phyloP scores from a whole-genome alignment of 257 asterid species.

The Lycium barbarum region DNA sequence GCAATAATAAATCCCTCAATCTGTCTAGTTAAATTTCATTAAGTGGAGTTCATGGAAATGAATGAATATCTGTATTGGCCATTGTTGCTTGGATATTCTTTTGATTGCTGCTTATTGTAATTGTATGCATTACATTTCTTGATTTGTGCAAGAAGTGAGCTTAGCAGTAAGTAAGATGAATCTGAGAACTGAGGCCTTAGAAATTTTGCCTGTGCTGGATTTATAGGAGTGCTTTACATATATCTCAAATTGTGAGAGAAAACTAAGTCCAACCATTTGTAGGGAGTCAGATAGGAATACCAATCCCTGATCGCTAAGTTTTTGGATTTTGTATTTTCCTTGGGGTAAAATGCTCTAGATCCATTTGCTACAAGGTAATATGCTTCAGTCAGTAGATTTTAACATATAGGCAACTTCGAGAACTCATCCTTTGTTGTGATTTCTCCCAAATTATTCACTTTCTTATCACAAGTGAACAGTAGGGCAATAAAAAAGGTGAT shows the following conservation, averaged over 20 bases:
- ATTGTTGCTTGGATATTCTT: conserved; percentile 19
- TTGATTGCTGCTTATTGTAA: conserved; percentile 24
- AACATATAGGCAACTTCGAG: background rate
- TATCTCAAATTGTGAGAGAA: conserved; percentile 12
- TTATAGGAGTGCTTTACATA: background rate
- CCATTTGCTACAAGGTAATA: conserved; percentile 4
- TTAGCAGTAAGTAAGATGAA: background rate
- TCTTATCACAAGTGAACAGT: background rate
- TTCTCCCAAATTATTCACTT: background rate
- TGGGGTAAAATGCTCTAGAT: background rate
- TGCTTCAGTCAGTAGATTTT: background rate
- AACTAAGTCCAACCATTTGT: conserved; percentile 19
- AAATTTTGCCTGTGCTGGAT: conserved; percentile 4
- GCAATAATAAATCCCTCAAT: background rate
- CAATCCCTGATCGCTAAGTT: background rate
- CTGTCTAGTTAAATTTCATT: background rate
- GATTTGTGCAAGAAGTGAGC: conserved; percentile 7
- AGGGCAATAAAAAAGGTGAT: background rate
- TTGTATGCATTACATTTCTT: background rate
- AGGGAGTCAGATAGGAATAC: conserved; percentile 6
- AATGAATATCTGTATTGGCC: background rate
- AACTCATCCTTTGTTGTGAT: background rate
- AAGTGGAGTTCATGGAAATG: conserved; percentile 17
- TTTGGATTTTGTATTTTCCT: background rate
- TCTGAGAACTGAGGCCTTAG: background rate